Evolutionary conservation across 2,329 filamentous ascomycete genomes (phyloP).

Genomic region (Clonostachys sp.): DNA sequence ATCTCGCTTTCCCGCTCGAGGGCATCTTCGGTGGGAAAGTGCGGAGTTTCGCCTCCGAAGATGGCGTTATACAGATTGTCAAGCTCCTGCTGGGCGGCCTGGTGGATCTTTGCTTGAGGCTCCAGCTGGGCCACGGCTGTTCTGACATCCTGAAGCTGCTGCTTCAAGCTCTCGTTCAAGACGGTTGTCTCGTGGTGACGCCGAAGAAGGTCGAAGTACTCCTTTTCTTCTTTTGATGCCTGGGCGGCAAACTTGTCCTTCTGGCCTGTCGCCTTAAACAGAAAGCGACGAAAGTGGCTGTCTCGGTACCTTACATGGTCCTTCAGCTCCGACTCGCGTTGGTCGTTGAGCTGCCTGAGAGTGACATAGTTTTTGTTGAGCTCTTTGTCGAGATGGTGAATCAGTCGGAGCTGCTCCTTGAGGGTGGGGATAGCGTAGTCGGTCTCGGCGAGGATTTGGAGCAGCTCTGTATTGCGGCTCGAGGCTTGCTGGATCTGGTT

Average conservation of each 20-base stretch:
- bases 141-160: conserved; percentile 32
- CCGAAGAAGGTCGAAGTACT: conserved; percentile 49
- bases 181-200: conserved; percentile 38
- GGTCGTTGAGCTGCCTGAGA: conserved; percentile 29
- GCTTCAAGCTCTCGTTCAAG: conserved; percentile 29
- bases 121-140: conserved; percentile 27
- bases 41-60: conserved; percentile 47
- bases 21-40: conserved; percentile 47
- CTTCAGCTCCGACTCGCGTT: conserved; percentile 39
- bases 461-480: conserved; percentile 30
- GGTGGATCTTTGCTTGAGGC: conserved; percentile 22
- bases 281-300: conserved; percentile 44
- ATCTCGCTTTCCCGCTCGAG: conserved; percentile 29
- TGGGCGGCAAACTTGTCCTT: conserved; percentile 31
- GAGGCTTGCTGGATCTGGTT: conserved; percentile 1
- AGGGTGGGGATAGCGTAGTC: conserved; percentile 41
- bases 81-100: conserved; percentile 36
- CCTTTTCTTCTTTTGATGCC: conserved; percentile 41
- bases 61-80: conserved; percentile 40
- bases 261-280: conserved; percentile 44
- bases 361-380: conserved; percentile 25
- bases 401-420: conserved; percentile 35
- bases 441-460: conserved; percentile 39
- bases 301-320: conserved; percentile 49
- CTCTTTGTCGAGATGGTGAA: conserved; percentile 37